Evolutionary conservation across 2,329 filamentous ascomycete genomes (phyloP), one percentile per base, ranked within the genome.

Genomic region (Proliferodiscus dingleyae): DNA sequence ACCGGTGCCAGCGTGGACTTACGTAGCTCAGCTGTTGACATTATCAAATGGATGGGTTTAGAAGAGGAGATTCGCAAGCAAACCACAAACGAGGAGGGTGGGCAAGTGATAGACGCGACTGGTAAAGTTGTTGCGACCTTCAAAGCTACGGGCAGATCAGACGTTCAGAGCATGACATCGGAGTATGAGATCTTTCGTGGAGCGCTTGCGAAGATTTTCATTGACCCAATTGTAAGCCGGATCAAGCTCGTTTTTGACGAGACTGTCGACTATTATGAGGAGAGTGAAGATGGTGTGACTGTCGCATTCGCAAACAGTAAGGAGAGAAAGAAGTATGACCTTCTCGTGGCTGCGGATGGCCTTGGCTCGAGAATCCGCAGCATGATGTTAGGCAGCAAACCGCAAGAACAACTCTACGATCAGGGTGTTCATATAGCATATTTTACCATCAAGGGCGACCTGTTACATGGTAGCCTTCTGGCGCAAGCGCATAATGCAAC

Each of bases 311-410:
- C 34, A 18, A 39, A 34, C 11, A 34, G 40, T 16, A 29, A 19
- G 15, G 19, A 29, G 37, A 28, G 24, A 9, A 33, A 32, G 11
- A 34, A 22, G 11, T 47, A 34, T 18, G 40, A 47, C 19, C 29
- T 47, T 10, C 26, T 43, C 28, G 40, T 47, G n/a, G 45, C 45
- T 23, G 34, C 40, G 7, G 45, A 47, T 40, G 40, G 45, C n/a
- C 19, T 43, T 28, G 24, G 34, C 21, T 43, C 40, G 21, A 47
- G 33, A 29, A 39, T 43, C 2, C 45, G 40, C 16, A 34, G 40
- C 6, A 37, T 43, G 45, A 26, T 38, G 26, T 18, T 47, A 11
- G 33, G 37, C 16, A 42, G 23, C 9, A 28, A 29, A n/a, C 11
- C 39, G 9, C 23, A 28, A 6, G 44, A 42, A 22, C 38, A 46